Conservation (phyloP, 225 moss, liverwort and hornwort genomes). For the Polytrichum commune region DNA sequence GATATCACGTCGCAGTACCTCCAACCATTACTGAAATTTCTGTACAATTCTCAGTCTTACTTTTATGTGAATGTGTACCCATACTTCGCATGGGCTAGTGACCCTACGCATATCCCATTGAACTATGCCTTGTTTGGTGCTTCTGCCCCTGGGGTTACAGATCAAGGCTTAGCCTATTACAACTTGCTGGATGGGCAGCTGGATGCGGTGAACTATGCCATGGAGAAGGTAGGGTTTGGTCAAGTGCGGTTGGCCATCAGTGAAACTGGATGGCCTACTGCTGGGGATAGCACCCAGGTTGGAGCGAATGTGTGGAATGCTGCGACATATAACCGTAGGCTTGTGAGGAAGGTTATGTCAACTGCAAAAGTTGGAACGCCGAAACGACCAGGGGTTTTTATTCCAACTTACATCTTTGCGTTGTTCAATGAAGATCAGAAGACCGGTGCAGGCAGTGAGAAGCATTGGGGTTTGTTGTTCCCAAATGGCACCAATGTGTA, state of each 20-base stretch:
- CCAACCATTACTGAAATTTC: conserved; percentile 55
- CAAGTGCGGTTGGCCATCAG: conserved; percentile 67
- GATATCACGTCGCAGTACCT: conserved; percentile 40
- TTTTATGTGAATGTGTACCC: conserved; percentile 89
- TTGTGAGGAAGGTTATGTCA: conserved; percentile 57
- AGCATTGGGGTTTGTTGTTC: conserved; percentile 75
- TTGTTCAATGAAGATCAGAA: conserved; percentile 81
- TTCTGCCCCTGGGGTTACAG: conserved; percentile 43
- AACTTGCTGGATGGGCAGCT: conserved; percentile 84
- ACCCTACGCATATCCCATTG: conserved; percentile 57
- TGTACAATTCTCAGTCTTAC: conserved; percentile 64
- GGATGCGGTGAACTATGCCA: conserved; percentile 73
- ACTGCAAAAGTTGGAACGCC: conserved; percentile 55
- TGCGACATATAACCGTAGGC: conserved; percentile 58
- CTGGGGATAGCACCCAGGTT: conserved; percentile 54
- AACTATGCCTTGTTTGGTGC: conserved; percentile 71
- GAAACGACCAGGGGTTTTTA: conserved; percentile 43
- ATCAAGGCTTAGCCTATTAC: conserved; percentile 63
- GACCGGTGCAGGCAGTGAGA: conserved; percentile 64
- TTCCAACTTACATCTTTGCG: conserved; percentile 72
- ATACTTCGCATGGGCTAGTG: conserved; percentile 72
- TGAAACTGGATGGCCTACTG: conserved; percentile 89
- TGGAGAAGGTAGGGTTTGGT: conserved; percentile 61
- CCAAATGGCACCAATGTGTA: conserved; percentile 57
- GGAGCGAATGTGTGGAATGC: conserved; percentile 58